A percentile compares a stretch with the other conserved stretches of the same genome.
phyloP scores from a whole-genome alignment of 2,329 filamentous ascomycete species.

The Diaporthe ampelina region DNA sequence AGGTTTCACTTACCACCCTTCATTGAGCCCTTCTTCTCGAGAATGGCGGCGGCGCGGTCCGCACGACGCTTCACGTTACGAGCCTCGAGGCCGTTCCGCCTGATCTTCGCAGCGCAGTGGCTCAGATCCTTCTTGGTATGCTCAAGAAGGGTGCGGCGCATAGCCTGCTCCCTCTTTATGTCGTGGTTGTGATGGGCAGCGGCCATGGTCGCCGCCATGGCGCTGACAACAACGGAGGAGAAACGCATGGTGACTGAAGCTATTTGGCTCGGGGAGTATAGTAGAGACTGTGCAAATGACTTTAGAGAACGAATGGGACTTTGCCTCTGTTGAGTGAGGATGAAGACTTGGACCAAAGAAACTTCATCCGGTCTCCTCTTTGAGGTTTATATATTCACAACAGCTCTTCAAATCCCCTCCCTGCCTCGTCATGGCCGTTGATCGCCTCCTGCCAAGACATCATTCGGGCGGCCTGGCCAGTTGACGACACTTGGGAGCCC shows the following conservation, averaged over 20 bases:
- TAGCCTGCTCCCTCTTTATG: slow-evolving; percentile 55
- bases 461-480: not conserved
- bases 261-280: not conserved
- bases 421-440: not conserved
- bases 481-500: slow-evolving; percentile 31
- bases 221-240: slow-evolving; percentile 44
- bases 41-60: slow-evolving; percentile 49
- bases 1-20: not conserved
- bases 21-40: slow-evolving; percentile 50
- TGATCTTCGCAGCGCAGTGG: slow-evolving; percentile 56
- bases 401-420: not conserved
- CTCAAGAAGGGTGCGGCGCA: slow-evolving; percentile 55
- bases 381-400: slow-evolving; percentile 26
- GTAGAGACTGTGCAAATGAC: slow-evolving; percentile 2
- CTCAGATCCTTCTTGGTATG: slow-evolving; percentile 51
- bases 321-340: slow-evolving; percentile 20
- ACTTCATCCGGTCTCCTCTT: not conserved
- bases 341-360: not conserved
- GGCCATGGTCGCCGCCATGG: slow-evolving; percentile 44
- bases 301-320: slow-evolving; percentile 21
- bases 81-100: slow-evolving; percentile 54
- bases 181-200: slow-evolving; percentile 59
- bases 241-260: slow-evolving; percentile 45
- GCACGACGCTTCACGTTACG: slow-evolving; percentile 55
- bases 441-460: slow-evolving; percentile 35